Conservation (phyloP, 1,284 basidiomycete species). For the Pseudomicrostroma phylloplanum region DNA sequence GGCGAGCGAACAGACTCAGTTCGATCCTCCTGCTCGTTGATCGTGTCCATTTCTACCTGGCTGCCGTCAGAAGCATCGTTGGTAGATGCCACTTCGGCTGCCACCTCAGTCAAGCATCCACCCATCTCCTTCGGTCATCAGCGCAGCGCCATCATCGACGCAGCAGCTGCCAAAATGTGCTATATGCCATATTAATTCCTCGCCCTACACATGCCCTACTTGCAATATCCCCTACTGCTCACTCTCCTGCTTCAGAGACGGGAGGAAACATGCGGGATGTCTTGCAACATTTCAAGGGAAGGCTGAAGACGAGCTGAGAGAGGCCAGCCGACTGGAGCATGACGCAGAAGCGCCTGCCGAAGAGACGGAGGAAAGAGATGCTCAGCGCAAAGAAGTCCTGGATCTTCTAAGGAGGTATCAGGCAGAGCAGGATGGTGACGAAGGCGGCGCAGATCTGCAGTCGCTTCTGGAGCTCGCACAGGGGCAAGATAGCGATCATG, state of each 20-base stretch:
- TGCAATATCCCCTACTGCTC: conserved; percentile 5
- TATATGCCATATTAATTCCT: too few relatives aligned
- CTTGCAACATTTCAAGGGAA: neutral
- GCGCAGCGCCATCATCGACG: too few relatives aligned
- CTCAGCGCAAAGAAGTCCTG: neutral
- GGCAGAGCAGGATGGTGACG: neutral
- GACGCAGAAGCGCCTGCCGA: neutral
- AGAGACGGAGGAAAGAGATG: neutral
- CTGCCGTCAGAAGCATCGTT: too few relatives aligned
- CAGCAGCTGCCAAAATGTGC: too few relatives aligned
- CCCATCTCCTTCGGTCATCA: too few relatives aligned
- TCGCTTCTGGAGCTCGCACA: neutral
- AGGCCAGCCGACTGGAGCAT: neutral
- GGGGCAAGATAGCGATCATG: neutral
- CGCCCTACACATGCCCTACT: neutral
- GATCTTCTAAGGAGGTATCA: conserved; percentile 3
- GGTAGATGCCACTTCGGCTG: too few relatives aligned
- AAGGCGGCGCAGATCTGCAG: neutral
- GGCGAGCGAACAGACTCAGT: too few relatives aligned
- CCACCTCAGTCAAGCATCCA: too few relatives aligned
- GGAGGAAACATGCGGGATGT: neutral
- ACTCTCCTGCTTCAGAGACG: neutral
- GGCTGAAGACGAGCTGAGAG: neutral
- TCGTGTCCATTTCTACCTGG: too few relatives aligned
- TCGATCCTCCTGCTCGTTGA: too few relatives aligned